Conservation (phyloP, 768 basidiomycete genomes). For the Mycena epipterygia region DNA sequence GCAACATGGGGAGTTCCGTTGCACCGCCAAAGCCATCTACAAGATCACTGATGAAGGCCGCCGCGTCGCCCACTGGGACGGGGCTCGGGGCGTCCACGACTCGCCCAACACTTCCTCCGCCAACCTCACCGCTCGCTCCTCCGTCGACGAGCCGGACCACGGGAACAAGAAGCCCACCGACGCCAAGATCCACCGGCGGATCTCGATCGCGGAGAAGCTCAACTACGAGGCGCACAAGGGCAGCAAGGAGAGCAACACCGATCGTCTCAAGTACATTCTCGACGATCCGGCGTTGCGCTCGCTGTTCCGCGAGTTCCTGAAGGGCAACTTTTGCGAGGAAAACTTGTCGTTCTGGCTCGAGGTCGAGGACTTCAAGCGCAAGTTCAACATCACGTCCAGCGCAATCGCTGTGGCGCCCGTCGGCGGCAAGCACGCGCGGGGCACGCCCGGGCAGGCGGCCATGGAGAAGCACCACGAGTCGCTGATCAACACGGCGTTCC, state of each 20-base stretch:
- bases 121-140: slow-evolving; percentile 74
- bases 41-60: slow-evolving; percentile 93
- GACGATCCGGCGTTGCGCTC: slow-evolving; percentile 91
- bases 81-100: slow-evolving; percentile 55
- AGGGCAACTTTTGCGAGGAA: slow-evolving; percentile 97
- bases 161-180: slow-evolving; percentile 55
- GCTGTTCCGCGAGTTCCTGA: slow-evolving; percentile 94
- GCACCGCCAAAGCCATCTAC: slow-evolving; percentile 96
- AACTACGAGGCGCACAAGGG: slow-evolving; percentile 68
- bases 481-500: slow-evolving; percentile 93
- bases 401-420: slow-evolving; percentile 73
- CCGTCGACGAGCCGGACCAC: slow-evolving; percentile 61
- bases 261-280: slow-evolving; percentile 90
- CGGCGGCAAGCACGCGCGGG: slow-evolving; percentile 57
- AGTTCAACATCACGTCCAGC: slow-evolving; percentile 95
- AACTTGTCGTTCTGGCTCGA: slow-evolving; percentile 98
- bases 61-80: slow-evolving; percentile 88
- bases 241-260: slow-evolving; percentile 90
- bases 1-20: slow-evolving; percentile 97
- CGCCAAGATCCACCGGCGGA: slow-evolving; percentile 82
- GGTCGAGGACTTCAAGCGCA: slow-evolving; percentile 95
- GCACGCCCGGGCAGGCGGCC: slow-evolving; percentile 82
- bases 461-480: slow-evolving; percentile 99
- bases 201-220: slow-evolving; percentile 82
- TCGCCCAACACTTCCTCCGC: slow-evolving; percentile 79